Evolutionary conservation across 371 early-diverging fungal genomes (phyloP).

Genomic region (Haplosporangium sp.): DNA sequence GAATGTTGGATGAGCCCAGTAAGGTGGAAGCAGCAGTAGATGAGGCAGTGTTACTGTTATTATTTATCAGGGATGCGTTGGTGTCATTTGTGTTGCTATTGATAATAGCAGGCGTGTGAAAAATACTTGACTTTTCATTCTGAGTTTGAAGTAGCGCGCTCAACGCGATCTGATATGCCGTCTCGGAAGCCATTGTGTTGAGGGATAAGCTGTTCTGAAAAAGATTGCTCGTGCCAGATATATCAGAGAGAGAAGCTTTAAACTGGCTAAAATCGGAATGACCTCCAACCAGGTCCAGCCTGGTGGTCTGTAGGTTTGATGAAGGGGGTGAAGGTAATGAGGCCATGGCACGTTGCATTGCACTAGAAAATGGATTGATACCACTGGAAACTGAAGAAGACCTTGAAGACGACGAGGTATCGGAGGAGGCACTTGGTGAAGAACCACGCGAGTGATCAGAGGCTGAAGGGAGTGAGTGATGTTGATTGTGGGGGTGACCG

Average conservation of each 20-base stretch:
- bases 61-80: conserved; percentile 6
- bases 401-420: conserved; percentile 19
- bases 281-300: conserved; percentile 55
- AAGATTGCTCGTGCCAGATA: conserved; percentile 12
- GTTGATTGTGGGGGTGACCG: conserved; percentile 33
- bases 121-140: conserved; percentile 8
- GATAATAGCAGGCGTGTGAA: conserved; percentile 34
- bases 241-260: conserved; percentile 37
- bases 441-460: conserved; percentile 28
- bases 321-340: conserved; percentile 42
- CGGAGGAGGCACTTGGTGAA: conserved; percentile 33
- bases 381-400: background rate
- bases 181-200: conserved; percentile 21
- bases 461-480: conserved; percentile 1
- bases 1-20: conserved; percentile 29
- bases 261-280: conserved; percentile 31
- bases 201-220: conserved; percentile 10
- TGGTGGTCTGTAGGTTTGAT: conserved; percentile 8
- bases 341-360: conserved; percentile 27
- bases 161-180: conserved; percentile 48
- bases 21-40: conserved; percentile 14
- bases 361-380: conserved; percentile 9
- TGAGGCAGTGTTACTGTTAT: background rate
- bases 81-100: conserved; percentile 11
- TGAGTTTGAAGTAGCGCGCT: conserved; percentile 33